A percentile compares a stretch with the other conserved stretches of the same genome.
Evolutionary conservation across 768 basidiomycete species (phyloP).

Genomic region (Tylopilus felleus): DNA sequence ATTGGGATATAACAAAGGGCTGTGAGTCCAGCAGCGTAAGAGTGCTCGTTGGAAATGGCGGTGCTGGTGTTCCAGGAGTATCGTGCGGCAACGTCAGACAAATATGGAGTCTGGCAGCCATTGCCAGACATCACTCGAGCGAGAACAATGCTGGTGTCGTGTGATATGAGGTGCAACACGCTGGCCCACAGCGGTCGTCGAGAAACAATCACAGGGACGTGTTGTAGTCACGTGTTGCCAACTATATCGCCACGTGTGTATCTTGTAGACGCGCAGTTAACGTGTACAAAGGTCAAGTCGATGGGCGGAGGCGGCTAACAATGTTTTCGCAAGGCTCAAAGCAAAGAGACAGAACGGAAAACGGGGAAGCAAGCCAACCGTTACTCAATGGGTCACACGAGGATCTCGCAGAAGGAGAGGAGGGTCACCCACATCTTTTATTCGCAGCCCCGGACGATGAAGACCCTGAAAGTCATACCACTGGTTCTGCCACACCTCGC

Average conservation of each 20-base stretch:
- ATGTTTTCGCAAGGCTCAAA: constrained; percentile 32
- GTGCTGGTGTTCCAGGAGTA: too few species aligned
- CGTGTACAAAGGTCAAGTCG: constrained; percentile 6
- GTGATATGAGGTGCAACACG: too few species aligned
- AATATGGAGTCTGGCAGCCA: too few species aligned
- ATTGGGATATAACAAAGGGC: too few species aligned
- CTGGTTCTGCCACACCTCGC: constrained; percentile 34
- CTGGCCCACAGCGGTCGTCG: too few species aligned
- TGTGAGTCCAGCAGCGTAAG: too few species aligned
- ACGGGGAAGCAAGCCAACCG: constrained; percentile 52
- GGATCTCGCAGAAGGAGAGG: constrained; percentile 32
- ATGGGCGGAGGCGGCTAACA: constrained; percentile 18
- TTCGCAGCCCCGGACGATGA: constrained; percentile 56
- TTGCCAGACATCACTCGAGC: too few species aligned
- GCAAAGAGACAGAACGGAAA: constrained; percentile 26
- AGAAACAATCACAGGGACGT: too few species aligned
- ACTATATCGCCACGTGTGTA: neutral
- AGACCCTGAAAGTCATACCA: constrained; percentile 41
- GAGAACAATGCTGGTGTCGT: too few species aligned
- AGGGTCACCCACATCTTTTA: constrained; percentile 34
- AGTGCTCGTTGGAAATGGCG: too few species aligned
- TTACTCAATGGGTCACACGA: constrained; percentile 50
- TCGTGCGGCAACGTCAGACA: too few species aligned
- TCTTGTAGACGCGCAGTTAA: neutral
- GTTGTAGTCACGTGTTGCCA: constrained; percentile 23